Base-by-base conservation (phyloP, 2,329 filamentous ascomycete genomes). In the Neofusicoccum laricinum region DNA sequence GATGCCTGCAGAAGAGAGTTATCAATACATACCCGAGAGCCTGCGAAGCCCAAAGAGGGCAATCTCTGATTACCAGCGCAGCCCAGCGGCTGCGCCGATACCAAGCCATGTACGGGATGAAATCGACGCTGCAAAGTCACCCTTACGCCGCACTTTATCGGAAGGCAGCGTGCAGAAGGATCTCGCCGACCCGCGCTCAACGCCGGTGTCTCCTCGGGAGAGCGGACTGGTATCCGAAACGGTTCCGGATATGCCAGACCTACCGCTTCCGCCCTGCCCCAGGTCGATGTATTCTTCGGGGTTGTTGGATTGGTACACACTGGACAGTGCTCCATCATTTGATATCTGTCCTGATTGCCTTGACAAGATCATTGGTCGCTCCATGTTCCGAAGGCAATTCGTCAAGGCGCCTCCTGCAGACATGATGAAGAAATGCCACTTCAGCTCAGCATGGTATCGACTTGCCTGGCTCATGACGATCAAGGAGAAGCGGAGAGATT, bases 291-390 rank as follows among this genome's bases (percentile, higher is more conserved):
- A 86, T 11, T 84, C 86, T 12, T 79, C 84, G 10, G 88, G 88
- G 1, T 84, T 88, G 66, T 81, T 89, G 67, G 92, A 95, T 71
- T 97, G 93, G 91, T 87, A 93, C 66, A 93, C 89, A 0, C 81
- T 97, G 4, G 86, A 86, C 3, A 86, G 87, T 14, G 85, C 88
- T 66, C 84, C 88, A 12, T 85, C 86, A 66, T 90, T 97, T 69
- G 87, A 91, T 67, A 89, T 97, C 50, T 97, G 94, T 70, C 91
- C 92, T 0, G 86, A 85, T 12, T 98, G 94, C 77, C 92, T 91
- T 74, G 82, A 84, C 2, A 83, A 84, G 5, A 85, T 92, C 8
- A 92, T 94, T 68, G 83, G 83, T 14, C 81, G 85, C 25, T 90
- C 91, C 0, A 82, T 85, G 19, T 96, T 91, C 72, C 83, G 86